Evolutionary conservation across 2,329 filamentous ascomycete genomes (phyloP), one percentile per base, ranked within the genome.

Genomic region (Aspergillus nomiae): DNA sequence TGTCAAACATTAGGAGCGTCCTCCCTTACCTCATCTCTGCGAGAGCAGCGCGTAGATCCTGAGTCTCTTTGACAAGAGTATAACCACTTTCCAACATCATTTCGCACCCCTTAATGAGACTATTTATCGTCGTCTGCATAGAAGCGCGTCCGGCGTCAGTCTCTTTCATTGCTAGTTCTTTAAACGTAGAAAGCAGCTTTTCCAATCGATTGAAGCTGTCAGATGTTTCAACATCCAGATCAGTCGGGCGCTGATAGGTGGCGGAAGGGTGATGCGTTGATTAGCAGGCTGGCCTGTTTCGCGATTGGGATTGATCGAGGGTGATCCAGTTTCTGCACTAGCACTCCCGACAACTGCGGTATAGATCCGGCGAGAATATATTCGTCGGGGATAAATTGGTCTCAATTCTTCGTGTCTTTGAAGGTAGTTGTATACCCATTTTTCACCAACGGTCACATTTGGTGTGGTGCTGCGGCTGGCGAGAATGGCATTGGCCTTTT

Each of bases 401-500:
- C 59, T 60, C 14, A 50, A 24, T 10, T 60, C 26, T 32, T 30
- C 3, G 54, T 53, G 50, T 3, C 57, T 43, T 56, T 64, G 50
- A 9, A 67, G 48, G 46, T 62, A 64, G 14, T 56, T 50, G n/a
- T 10, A 45, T 11, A 63, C 61, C 65, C 56, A 68, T n/a, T 58
- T 64, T 30, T 45, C 24, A 26, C 63, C 58, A 38, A 66, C 53
- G 21, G 60, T 34, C 34, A 36, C 9, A 28, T 41, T 28, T 14
- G 43, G 21, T 4, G 34, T 63, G 3, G 46, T 48, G 21, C 45
- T 36, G 16, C 28, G 36, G 0, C 16, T 14, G 4, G 55, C 36
- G 1, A 64, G 60, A 24, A 68, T 48, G 30, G 65, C 48, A 63
- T 64, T 58, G 7, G 65, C 63, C 45, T 62, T 64, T 46, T 64